Percentiles rank a stretch among this genome's conserved stretches.
These are phyloP conservation scores for Cucurbita maxima DNA, from an alignment of 306 rosid species.

Conservation along the genomic window DNA sequence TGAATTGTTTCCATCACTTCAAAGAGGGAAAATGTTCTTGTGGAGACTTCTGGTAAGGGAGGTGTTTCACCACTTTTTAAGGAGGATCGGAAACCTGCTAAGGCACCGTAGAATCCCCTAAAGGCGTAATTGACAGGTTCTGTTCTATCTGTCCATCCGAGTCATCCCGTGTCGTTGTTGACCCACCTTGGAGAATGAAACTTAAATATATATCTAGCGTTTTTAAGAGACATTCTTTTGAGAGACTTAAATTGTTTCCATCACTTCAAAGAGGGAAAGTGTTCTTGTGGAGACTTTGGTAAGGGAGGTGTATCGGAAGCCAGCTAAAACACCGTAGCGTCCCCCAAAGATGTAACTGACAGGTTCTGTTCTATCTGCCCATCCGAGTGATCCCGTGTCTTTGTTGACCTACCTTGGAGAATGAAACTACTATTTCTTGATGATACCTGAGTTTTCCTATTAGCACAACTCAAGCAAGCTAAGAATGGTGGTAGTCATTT, in stretches of 20 bases:
- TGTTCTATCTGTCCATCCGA: no score
- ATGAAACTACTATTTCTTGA: background rate
- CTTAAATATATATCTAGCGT: slow-evolving; percentile 39
- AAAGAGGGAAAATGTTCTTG: slow-evolving; percentile 67
- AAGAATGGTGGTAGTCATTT: background rate
- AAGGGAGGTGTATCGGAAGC: slow-evolving; percentile 14
- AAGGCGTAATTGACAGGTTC: no score
- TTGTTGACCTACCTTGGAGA: background rate
- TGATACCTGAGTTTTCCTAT: background rate
- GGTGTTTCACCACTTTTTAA: background rate
- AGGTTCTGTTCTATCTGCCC: no score
- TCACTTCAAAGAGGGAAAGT: slow-evolving; percentile 59
- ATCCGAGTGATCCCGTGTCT: no score
- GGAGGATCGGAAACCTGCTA: background rate
- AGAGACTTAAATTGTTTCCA: slow-evolving; percentile 88
- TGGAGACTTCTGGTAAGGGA: slow-evolving; percentile 80
- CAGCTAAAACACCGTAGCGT: no score
- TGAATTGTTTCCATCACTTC: slow-evolving; percentile 84
- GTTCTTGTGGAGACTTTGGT: slow-evolving; percentile 95
- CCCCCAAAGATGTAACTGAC: no score
- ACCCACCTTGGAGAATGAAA: no score
- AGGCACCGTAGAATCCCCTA: no score
- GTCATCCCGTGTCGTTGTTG: no score
- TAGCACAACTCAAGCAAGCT: background rate
- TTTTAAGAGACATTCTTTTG: slow-evolving; percentile 41